Conservation (phyloP, 1,284 basidiomycete genomes). For the Testicularia cyperi region DNA sequence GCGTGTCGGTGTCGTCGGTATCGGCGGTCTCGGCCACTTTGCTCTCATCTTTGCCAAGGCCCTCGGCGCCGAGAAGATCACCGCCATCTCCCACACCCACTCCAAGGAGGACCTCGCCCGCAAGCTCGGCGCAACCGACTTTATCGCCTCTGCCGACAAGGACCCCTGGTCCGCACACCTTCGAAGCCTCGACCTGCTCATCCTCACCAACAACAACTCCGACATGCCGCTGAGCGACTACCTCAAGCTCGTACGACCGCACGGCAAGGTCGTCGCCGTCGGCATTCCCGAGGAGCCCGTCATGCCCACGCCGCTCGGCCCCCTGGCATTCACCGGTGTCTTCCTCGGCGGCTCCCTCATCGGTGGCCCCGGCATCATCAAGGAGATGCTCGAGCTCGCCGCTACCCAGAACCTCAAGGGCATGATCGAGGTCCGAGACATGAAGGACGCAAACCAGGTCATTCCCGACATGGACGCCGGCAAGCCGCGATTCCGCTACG, state of each 20-base stretch:
- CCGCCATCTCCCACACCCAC: conserved; percentile 46
- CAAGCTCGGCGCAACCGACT: conserved; percentile 49
- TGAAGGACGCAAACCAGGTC: conserved; percentile 48
- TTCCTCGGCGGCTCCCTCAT: conserved; percentile 54
- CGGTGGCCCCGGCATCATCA: conserved; percentile 55
- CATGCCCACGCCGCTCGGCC: conserved; percentile 49
- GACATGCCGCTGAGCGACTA: conserved; percentile 61
- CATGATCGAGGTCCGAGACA: conserved; percentile 45
- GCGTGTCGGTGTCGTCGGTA: conserved; percentile 49
- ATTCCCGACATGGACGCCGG: conserved; percentile 44
- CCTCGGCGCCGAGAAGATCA: conserved; percentile 45
- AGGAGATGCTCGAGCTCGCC: conserved; percentile 52
- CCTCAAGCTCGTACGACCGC: conserved; percentile 61
- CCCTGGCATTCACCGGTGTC: conserved; percentile 24
- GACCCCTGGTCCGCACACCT: conserved; percentile 46
- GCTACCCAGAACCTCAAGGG: conserved; percentile 43
- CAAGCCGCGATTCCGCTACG: conserved; percentile 62
- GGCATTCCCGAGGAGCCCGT: conserved; percentile 58
- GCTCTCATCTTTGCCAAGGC: conserved; percentile 52
- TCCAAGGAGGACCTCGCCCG: conserved; percentile 42
- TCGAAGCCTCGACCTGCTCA: conserved; percentile 62
- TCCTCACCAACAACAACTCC: conserved; percentile 61
- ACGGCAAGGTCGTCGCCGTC: conserved; percentile 61
- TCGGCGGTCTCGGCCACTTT: conserved; percentile 54
- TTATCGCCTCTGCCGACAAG: conserved; percentile 36